Evolutionary conservation across 78 protist genomes (phyloP).

Genomic region (Dictyostelium firmibasis): DNA sequence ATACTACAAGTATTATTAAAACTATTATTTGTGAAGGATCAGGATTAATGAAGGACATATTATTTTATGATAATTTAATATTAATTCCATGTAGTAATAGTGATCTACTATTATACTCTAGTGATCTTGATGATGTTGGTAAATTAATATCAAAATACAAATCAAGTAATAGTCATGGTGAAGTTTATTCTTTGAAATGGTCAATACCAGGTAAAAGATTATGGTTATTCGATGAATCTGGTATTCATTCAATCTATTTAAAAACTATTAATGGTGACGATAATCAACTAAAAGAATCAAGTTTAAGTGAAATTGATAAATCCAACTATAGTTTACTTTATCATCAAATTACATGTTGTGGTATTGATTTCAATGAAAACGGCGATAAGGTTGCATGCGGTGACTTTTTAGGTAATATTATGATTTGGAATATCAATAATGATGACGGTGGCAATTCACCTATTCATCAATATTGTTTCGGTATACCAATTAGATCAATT

Average conservation of each 20-base stretch:
- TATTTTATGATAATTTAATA: neutral
- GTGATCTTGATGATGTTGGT: neutral
- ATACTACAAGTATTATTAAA: neutral
- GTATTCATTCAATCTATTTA: constrained; percentile 46
- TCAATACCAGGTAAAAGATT: constrained; percentile 19
- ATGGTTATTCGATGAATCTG: constrained; percentile 76
- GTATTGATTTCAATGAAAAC: constrained; percentile 40
- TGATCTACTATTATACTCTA: neutral
- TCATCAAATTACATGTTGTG: constrained; percentile 69
- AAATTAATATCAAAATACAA: neutral
- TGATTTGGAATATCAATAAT: constrained; percentile 21
- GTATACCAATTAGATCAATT: constrained; percentile 55
- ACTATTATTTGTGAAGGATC: neutral
- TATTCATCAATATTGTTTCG: neutral
- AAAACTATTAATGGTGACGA: neutral
- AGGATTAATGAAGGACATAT: constrained; percentile 51
- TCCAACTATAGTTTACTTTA: constrained; percentile 1
- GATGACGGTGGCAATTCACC: neutral
- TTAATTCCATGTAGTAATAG: constrained; percentile 52
- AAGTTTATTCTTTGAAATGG: constrained; percentile 63
- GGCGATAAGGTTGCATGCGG: constrained; percentile 58
- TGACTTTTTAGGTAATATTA: constrained; percentile 52
- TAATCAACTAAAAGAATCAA: neutral
- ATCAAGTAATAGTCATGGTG: constrained; percentile 28
- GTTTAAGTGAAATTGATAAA: neutral